Evolutionary conservation across 495 filamentous ascomycete species (phyloP), one percentile per base, ranked within the genome.

Genomic region (Penicillium cosmopolitanum): DNA sequence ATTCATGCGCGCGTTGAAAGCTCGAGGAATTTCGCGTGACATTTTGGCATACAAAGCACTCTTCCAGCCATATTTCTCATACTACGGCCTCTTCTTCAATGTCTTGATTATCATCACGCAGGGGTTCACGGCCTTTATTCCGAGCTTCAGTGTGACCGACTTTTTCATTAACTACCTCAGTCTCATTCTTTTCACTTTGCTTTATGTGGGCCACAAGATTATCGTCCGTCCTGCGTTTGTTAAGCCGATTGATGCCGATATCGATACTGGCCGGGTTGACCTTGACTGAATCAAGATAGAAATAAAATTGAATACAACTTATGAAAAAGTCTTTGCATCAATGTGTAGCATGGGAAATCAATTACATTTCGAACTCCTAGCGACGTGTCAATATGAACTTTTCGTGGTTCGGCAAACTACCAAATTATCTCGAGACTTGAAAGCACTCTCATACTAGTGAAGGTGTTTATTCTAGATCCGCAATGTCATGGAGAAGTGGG

Each of bases 71-170:
- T 85, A 71, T 61, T 67, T 77, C 19, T 70, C 80, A 6, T 81
- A 70, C 64, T 78, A 77, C 57, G 85, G 84, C 9, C 70, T 87
- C n/a, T 75, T 81, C 58, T 85, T 85, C 72, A 82, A 76, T 69
- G 59, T 81, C 16, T 64, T 87, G 31, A 83, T 88, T 58, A 75
- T 80, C 43, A 51, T 88, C 5, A 86, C 84, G 1, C 82, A 87
- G 66, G 85, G 85, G 2, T 88, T 88, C 65, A 85, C 80, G 1
- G 76, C 77, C 7, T 89, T 86, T 67, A 82, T 88, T 33, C 77
- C 77, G 1, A 50, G 21, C 10, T 88, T 85, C 81, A 68, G 66
- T 58, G 73, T 73, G 3, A 73, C 69, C 57, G 66, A 70, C 35
- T 85, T 85, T 63, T 84, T 85, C 23, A 73, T 77, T 1, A 71